Evolutionary conservation across 192 early-diverging fungal species (phyloP).

Genomic region (Spizellomyces sp.): DNA sequence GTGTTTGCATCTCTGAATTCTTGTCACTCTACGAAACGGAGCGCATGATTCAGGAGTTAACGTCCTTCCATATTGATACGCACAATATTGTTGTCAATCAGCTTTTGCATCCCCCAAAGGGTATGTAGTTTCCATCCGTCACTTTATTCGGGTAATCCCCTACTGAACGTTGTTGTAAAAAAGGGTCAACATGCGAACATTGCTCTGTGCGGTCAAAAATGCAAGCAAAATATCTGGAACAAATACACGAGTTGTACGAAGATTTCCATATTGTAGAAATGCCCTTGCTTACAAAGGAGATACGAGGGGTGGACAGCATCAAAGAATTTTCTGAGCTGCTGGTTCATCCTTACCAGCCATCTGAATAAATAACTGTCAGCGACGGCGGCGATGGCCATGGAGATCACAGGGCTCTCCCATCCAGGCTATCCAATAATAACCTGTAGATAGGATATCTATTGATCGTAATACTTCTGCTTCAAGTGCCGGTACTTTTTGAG

Average conservation of each 20-base stretch:
- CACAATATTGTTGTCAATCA: slow-evolving; percentile 99
- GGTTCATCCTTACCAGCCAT: slow-evolving; percentile 69
- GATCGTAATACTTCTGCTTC: slow-evolving; percentile 22
- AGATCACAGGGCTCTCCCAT: no score
- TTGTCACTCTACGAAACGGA: slow-evolving; percentile 99
- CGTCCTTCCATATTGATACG: slow-evolving; percentile 95
- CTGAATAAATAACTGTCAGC: no score
- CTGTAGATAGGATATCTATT: neutral
- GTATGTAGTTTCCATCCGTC: slow-evolving; percentile 38
- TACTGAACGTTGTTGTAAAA: neutral
- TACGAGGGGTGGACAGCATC: slow-evolving; percentile 92
- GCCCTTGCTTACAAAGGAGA: slow-evolving; percentile 95
- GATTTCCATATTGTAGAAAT: slow-evolving; percentile 96
- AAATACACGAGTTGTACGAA: slow-evolving; percentile 99
- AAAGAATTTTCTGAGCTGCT: slow-evolving; percentile 91
- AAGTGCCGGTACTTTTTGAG: slow-evolving; percentile 38
- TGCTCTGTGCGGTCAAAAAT: slow-evolving; percentile 95
- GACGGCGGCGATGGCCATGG: no score
- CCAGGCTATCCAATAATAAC: no score
- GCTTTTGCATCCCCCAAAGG: slow-evolving; percentile 89
- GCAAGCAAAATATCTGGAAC: slow-evolving; percentile 98
- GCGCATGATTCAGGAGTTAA: slow-evolving; percentile 99
- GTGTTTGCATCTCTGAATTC: slow-evolving; percentile 99
- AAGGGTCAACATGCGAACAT: slow-evolving; percentile 57
- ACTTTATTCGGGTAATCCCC: neutral